A percentile compares a stretch with the other conserved stretches of the same genome.
phyloP scores from a whole-genome alignment of 2,329 filamentous ascomycete species.

The Hypoxylon rubiginosum region DNA sequence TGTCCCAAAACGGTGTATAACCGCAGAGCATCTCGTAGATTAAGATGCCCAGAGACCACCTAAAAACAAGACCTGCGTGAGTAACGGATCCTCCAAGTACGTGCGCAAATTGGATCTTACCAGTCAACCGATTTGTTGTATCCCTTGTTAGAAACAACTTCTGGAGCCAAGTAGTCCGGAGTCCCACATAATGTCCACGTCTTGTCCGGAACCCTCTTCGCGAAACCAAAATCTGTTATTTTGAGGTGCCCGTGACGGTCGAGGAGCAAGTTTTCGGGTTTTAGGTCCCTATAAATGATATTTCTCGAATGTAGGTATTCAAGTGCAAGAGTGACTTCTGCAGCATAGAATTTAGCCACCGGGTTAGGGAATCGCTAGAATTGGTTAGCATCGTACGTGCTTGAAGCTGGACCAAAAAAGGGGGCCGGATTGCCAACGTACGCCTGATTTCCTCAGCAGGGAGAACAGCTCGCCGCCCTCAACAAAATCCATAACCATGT shows the following conservation, averaged over 20 bases:
- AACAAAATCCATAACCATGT: constrained; percentile 99
- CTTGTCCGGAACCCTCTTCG: constrained; percentile 97
- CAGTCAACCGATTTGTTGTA: constrained; percentile 99
- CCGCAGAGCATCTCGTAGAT: constrained; percentile 99
- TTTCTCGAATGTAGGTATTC: constrained; percentile 96
- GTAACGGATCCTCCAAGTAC: constrained; percentile 8
- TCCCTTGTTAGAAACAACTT: constrained; percentile 98
- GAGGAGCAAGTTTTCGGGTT: constrained; percentile 92
- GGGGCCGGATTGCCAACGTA: constrained; percentile 57
- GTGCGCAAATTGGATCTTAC: constrained; percentile 67
- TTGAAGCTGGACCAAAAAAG: not conserved
- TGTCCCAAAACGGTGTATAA: constrained; percentile 99
- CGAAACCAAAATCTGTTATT: constrained; percentile 98
- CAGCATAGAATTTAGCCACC: constrained; percentile 98
- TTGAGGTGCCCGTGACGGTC: constrained; percentile 95
- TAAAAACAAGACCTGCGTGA: constrained; percentile 54
- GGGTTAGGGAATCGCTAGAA: constrained; percentile 96
- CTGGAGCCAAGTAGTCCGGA: constrained; percentile 95
- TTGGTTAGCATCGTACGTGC: constrained; percentile 31
- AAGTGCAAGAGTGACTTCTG: constrained; percentile 93
- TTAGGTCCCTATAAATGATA: constrained; percentile 98
- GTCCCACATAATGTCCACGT: constrained; percentile 99
- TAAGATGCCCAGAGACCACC: constrained; percentile 98
- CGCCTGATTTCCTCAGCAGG: constrained; percentile 91
- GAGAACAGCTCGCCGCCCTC: constrained; percentile 98